These are phyloP conservation scores for Fusarium sp. DNA, from an alignment of 2,329 filamentous ascomycete species.

Conservation along the genomic window DNA sequence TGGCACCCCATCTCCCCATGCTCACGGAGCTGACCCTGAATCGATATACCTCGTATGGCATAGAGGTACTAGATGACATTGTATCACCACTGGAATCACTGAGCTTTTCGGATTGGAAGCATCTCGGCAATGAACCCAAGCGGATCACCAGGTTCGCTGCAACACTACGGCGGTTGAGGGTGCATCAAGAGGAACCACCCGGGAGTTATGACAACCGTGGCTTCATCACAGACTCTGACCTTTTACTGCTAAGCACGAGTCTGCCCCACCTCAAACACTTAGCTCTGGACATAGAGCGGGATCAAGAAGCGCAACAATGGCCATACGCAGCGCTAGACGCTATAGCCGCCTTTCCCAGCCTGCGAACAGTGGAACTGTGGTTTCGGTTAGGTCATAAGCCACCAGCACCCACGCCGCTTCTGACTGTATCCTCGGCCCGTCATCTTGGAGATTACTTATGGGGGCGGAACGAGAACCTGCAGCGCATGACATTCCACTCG, in stretches of 20 bases:
- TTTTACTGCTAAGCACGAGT: not conserved
- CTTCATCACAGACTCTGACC: not conserved
- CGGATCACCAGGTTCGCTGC: not conserved
- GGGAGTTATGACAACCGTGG: not conserved
- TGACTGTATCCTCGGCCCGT: constrained; percentile 2
- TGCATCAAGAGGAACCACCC: not conserved
- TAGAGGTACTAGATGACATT: not conserved
- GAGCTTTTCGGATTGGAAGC: not conserved
- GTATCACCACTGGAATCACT: not conserved
- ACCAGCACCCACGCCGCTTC: not conserved
- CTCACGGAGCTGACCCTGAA: not conserved
- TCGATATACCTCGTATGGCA: not conserved
- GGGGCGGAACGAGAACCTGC: constrained; percentile 8
- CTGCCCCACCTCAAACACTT: constrained; percentile 8
- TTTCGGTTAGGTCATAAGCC: not conserved
- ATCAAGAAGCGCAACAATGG: not conserved
- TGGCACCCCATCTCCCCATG: not conserved
- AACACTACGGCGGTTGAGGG: not conserved
- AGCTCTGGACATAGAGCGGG: constrained; percentile 5
- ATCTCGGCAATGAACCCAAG: not conserved
- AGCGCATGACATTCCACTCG: constrained; percentile 7
- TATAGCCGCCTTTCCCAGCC: constrained; percentile 4
- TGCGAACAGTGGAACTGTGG: constrained; percentile 10
- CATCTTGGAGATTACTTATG: constrained; percentile 4
- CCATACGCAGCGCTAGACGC: constrained; percentile 9